These are phyloP conservation scores for Diplocarpon mali DNA, from an alignment of 2,329 filamentous ascomycete genomes.

Conservation along the genomic window DNA sequence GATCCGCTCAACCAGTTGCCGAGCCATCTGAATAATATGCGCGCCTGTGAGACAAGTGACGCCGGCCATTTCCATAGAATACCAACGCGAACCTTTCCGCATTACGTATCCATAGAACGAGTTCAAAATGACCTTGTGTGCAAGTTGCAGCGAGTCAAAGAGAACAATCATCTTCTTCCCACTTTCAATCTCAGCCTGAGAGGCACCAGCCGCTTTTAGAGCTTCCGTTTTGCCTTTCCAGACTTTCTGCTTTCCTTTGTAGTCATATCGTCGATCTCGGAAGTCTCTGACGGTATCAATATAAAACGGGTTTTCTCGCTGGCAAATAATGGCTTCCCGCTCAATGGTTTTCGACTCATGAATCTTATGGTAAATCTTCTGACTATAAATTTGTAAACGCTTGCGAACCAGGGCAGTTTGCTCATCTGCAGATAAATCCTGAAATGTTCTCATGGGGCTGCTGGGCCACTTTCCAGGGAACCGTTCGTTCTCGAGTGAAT, in stretches of 20 bases:
- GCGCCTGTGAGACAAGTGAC: slow-evolving; percentile 96
- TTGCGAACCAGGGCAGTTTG: slow-evolving; percentile 75
- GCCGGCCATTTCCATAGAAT: slow-evolving; percentile 98
- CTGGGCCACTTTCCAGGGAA: slow-evolving; percentile 75
- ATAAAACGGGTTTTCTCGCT: slow-evolving; percentile 96
- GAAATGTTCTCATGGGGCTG: slow-evolving; percentile 60
- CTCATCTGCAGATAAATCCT: slow-evolving; percentile 72
- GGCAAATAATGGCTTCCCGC: slow-evolving; percentile 94
- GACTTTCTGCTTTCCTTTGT: slow-evolving; percentile 94
- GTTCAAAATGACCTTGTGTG: slow-evolving; percentile 98
- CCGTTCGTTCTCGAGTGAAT: slow-evolving; percentile 80
- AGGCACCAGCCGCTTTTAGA: slow-evolving; percentile 72
- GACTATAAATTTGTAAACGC: slow-evolving; percentile 81
- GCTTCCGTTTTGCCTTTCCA: slow-evolving; percentile 96
- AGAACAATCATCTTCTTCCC: slow-evolving; percentile 98
- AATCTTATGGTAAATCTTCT: slow-evolving; percentile 99
- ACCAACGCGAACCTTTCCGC: slow-evolving; percentile 97
- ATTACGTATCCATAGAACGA: slow-evolving; percentile 99
- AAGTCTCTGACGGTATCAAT: slow-evolving; percentile 94
- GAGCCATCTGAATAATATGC: slow-evolving; percentile 91
- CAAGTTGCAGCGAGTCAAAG: slow-evolving; percentile 90
- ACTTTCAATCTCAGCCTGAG: slow-evolving; percentile 68
- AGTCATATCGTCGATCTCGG: slow-evolving; percentile 93
- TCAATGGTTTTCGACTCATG: slow-evolving; percentile 89
- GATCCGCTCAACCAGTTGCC: slow-evolving; percentile 84